Base-by-base conservation (phyloP, 164 flowering plant species). In the Kingdonia uniflora region DNA sequence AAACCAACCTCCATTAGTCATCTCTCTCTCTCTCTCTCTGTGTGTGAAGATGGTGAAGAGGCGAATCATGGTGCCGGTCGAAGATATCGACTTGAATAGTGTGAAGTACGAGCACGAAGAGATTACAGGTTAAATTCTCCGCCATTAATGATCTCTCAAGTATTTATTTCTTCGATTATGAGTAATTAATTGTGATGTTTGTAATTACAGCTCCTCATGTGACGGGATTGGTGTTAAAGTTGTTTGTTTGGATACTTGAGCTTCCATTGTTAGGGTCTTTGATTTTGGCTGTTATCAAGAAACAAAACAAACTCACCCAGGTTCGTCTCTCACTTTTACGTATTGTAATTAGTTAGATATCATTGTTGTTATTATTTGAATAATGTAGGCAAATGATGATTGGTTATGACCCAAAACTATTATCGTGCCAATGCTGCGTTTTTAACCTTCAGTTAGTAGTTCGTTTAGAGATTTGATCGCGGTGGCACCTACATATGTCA, bases 221-320 rank as follows among this genome's bases (percentile, higher is more conserved):
- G 62, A 76, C 78, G 17, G 95, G 95, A 14, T 57, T 71, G 5
- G 8, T 15, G 40, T 60, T 87, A 51, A 82, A 68, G 75, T 43
- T 84, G 5, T 82, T 80, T 54, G 80, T 78, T 16, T 70, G 61
- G 67, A 15, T 84, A 23, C 1, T 75, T 2, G 95, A 84, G 58
- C 49, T 66, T 10, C 88, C 87, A 14, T 2, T 76, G 2, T 43
- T 84, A 14, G 88, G 92, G 37, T 62, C 83, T 38, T 41, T 71
- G 54, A 60, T 84, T 35, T 16, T 72, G 1, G 57, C 62, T 49
- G 20, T 51, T 20, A 22, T 87, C 72, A 82, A 80, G 68, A 82
- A 80, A 64, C 63, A 84, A 72, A 87, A 87, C 52, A 74, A 56
- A 29, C 62, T 78, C 35, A 41, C 43, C 35, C 71, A 81, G 98